These are phyloP conservation scores for Clarireedia homoeocarpa DNA, from an alignment of 2,329 filamentous ascomycete genomes.

Conservation along the genomic window DNA sequence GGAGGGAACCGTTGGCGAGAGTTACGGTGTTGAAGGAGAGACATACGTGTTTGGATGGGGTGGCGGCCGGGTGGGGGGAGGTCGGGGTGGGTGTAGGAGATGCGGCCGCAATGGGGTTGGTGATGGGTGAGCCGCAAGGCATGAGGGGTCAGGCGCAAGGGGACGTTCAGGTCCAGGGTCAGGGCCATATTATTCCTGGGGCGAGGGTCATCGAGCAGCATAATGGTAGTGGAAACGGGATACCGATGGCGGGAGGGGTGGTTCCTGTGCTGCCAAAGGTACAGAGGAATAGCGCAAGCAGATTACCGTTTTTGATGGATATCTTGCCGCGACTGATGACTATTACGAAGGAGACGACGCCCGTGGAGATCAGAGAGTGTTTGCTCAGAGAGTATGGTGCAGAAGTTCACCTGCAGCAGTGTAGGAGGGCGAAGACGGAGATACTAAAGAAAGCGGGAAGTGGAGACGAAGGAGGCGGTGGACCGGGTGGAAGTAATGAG, in stretches of 20 bases:
- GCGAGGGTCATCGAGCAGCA: constrained; percentile 23
- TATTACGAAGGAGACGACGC: constrained; percentile 50
- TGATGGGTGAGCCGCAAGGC: not conserved
- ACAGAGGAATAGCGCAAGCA: constrained; percentile 26
- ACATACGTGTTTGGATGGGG: constrained; percentile 27
- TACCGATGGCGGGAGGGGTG: constrained; percentile 4
- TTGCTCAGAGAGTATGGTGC: constrained; percentile 34
- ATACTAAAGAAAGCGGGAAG: constrained; percentile 24
- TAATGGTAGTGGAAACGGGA: constrained; percentile 25
- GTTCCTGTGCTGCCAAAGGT: constrained; percentile 27
- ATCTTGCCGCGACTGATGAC: constrained; percentile 52
- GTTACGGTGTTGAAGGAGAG: constrained; percentile 27
- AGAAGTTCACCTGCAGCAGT: constrained; percentile 29
- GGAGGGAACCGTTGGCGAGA: constrained; percentile 24
- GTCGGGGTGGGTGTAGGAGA: constrained; percentile 6
- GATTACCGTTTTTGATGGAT: constrained; percentile 50
- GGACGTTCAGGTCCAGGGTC: constrained; percentile 7
- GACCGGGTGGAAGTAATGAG: constrained; percentile 13
- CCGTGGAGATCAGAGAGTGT: constrained; percentile 50
- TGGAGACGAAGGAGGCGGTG: constrained; percentile 3
- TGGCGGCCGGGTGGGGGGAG: constrained; percentile 7
- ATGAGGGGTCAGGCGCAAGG: not conserved
- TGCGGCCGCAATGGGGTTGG: constrained; percentile 8
- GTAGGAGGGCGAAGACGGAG: constrained; percentile 28
- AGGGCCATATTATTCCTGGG: constrained; percentile 3